These are phyloP conservation scores for Podaxis sp. DNA, from an alignment of 768 basidiomycete genomes.

Conservation along the genomic window DNA sequence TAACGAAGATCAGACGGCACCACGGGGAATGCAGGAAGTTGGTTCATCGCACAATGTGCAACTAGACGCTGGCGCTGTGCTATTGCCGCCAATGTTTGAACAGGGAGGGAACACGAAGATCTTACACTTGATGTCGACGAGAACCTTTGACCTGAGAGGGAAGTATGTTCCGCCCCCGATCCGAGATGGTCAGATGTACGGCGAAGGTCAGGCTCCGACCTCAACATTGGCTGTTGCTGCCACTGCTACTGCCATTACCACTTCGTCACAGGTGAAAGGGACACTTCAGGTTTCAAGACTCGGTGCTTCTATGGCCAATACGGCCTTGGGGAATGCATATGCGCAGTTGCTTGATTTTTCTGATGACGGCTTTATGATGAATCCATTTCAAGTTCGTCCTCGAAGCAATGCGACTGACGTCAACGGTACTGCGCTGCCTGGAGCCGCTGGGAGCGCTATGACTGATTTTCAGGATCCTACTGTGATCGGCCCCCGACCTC, in stretches of 20 bases:
- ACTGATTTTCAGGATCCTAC: background rate
- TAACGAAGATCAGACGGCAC: conserved; percentile 3
- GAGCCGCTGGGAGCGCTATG: background rate
- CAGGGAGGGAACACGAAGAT: conserved; percentile 3
- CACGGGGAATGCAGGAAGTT: background rate
- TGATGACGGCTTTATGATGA: background rate
- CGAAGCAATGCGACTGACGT: conserved; percentile 6
- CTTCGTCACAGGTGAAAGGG: background rate
- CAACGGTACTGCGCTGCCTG: background rate
- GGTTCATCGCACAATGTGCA: background rate
- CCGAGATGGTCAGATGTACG: background rate
- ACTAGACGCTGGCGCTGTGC: background rate
- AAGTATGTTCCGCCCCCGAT: conserved; percentile 7
- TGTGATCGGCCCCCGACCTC: background rate
- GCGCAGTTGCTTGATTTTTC: background rate
- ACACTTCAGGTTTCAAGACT: background rate
- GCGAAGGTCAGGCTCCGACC: background rate
- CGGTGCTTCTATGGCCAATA: background rate
- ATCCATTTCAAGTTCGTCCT: background rate
- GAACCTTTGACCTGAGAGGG: background rate
- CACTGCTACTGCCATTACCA: background rate
- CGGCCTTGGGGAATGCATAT: background rate
- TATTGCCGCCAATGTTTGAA: background rate
- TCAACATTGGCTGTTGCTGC: background rate
- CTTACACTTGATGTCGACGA: background rate